Base-by-base conservation (phyloP, 225 moss, liverwort and hornwort species). In the Thuidium tamariscinum region DNA sequence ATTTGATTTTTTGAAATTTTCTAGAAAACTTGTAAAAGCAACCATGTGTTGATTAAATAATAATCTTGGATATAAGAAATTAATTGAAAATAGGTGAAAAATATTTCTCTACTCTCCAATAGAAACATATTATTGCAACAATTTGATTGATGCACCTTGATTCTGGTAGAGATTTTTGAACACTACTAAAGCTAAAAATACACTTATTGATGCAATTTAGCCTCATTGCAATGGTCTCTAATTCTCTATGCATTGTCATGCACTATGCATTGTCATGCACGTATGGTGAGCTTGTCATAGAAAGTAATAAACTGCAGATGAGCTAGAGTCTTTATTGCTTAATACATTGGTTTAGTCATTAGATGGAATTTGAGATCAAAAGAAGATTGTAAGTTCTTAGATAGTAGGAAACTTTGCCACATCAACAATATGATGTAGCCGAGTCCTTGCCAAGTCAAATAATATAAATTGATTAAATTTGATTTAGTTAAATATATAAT, bases 291-390 rank as follows among this genome's bases (percentile, higher is more conserved):
- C 11, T 65, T n/a, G 6, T n/a, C 11, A 65, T n/a, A 36, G 10
- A n/a, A 63, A 1, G 36, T 36, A 3, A 65, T 65, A 11, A 20
- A 5, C 1, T 10, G 4, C 2, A 2, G 8, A n/a, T 0, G 5
- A 4, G 3, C 3, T 65, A n/a, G 10, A 18, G 11, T 65, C 11
- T 65, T n/a, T n/a, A n/a, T n/a, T n/a, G n/a, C n/a, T n/a, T 62
- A 5, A 1, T 20, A 7, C 20, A 65, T n/a, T 36, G 20, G 2
- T 65, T 65, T 65, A 65, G 36, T 20, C 44, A 44, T 44, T 44
- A 44, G 44, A 44, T 44, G 44, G 44, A 9, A 44, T 44, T 44
- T 44, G 44, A 44, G 44, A 9, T 44, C 44, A 44, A 44, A 44
- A 48, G 48, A 48, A 48, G 48, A 48, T 11, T 48, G 48, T 11